Percentiles rank a stretch among this genome's conserved stretches.
phyloP scores from a whole-genome alignment of 257 asterid genomes.

The Nicotiana tomentosiformis region DNA sequence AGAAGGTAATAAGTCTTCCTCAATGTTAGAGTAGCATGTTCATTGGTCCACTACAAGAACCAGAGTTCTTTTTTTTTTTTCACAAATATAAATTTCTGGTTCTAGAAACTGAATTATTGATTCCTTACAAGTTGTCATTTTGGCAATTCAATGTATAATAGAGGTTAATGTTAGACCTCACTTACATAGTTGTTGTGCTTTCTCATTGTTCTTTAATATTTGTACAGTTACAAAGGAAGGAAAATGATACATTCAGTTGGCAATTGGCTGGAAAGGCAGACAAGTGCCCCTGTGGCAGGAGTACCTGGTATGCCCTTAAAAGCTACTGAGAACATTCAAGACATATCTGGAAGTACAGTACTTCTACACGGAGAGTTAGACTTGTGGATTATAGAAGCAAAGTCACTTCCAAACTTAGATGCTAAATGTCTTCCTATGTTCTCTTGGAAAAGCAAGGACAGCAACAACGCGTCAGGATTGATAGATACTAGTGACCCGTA shows the following conservation, averaged over 20 bases:
- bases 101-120: background rate
- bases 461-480: slow-evolving; percentile 21
- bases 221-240: background rate
- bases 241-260: slow-evolving; percentile 7
- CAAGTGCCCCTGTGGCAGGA: slow-evolving; percentile 8
- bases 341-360: background rate
- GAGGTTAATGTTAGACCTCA: background rate
- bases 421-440: slow-evolving; percentile 43
- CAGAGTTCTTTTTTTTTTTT: no score
- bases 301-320: slow-evolving; percentile 11
- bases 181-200: background rate
- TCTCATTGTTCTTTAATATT: background rate
- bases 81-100: background rate
- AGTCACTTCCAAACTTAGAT: slow-evolving; percentile 82
- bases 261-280: slow-evolving; percentile 11
- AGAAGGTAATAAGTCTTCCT: no score
- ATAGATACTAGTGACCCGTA: slow-evolving; percentile 93
- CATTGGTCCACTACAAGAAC: no score
- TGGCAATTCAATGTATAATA: background rate
- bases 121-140: background rate
- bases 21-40: no score
- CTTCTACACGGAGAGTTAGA: slow-evolving; percentile 89
- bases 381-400: slow-evolving; percentile 66
- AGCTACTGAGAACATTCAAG: background rate
- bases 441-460: slow-evolving; percentile 24